phyloP scores from a whole-genome alignment of 352 stramenopile species.

The Globisporangium cylindrosporum region DNA sequence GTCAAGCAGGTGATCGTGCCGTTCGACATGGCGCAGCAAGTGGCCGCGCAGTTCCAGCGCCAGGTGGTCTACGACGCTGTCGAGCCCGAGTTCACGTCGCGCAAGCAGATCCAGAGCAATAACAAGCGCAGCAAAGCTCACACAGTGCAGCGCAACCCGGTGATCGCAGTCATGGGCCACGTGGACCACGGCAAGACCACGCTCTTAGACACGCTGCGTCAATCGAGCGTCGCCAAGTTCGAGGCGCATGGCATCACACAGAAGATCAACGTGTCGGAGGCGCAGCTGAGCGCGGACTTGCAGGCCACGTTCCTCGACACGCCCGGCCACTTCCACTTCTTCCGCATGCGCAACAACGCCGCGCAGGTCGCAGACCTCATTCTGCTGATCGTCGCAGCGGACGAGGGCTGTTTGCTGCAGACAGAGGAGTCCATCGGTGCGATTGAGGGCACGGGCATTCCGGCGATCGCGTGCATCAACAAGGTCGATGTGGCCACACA shows the following conservation, averaged over 20 bases:
- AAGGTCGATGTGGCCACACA: conserved; percentile 74
- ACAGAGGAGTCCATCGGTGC: conserved; percentile 96
- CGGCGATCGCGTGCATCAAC: conserved; percentile 81
- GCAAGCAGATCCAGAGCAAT: conserved; percentile 1
- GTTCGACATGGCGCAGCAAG: conserved; percentile 53
- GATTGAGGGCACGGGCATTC: conserved; percentile 74
- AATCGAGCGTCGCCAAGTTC: conserved; percentile 83
- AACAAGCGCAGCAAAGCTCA: conserved; percentile 4
- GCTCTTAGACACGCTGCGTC: conserved; percentile 96
- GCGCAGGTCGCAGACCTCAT: conserved; percentile 98
- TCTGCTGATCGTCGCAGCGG: conserved; percentile 95
- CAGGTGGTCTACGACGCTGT: conserved; percentile 58
- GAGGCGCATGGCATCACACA: conserved; percentile 99
- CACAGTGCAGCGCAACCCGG: conserved; percentile 82
- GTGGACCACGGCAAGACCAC: conserved; percentile 99
- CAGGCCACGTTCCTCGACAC: conserved; percentile 98
- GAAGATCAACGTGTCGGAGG: conserved; percentile 96
- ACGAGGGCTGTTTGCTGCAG: conserved; percentile 98
- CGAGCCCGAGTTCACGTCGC: conserved; percentile 44
- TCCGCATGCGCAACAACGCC: conserved; percentile 96
- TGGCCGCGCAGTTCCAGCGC: conserved; percentile 42
- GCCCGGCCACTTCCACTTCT: conserved; percentile 98
- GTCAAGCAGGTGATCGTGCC: conserved; percentile 76
- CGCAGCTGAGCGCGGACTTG: conserved; percentile 74
- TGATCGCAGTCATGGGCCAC: conserved; percentile 99